Evolutionary conservation across 129 eudicot species (phyloP).

Genomic region (Silybum marianum): DNA sequence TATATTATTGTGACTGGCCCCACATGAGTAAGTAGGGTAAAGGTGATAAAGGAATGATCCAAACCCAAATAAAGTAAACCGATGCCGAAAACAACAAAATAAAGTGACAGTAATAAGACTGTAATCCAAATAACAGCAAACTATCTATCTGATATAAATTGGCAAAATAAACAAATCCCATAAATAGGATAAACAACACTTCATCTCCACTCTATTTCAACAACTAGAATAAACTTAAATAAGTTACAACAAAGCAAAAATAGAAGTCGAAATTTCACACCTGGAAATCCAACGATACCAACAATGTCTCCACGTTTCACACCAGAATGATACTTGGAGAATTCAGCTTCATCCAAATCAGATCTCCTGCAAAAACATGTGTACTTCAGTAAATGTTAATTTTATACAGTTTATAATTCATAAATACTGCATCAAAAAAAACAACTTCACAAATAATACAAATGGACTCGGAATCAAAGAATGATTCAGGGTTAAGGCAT

Average conservation of each 20-base stretch:
- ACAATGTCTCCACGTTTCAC: constrained; percentile 98
- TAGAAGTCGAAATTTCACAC: constrained; percentile 36
- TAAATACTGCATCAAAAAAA: not conserved
- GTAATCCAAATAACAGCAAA: not conserved
- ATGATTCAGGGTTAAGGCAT: no score
- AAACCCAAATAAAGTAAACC: not conserved
- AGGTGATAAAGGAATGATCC: not conserved
- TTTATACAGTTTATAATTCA: constrained; percentile 18
- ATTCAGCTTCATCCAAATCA: constrained; percentile 76
- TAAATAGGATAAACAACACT: not conserved
- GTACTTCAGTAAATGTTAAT: not conserved
- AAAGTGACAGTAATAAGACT: not conserved
- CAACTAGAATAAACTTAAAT: not conserved
- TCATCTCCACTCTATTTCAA: constrained; percentile 1
- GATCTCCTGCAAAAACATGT: constrained; percentile 53
- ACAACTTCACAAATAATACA: not conserved
- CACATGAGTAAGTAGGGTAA: no score
- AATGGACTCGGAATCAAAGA: no score
- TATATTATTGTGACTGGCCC: no score
- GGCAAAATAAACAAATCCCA: not conserved
- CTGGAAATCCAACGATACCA: constrained; percentile 86
- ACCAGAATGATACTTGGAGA: constrained; percentile 61
- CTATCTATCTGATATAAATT: not conserved
- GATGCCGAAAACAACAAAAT: not conserved
- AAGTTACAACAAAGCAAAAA: not conserved